These are phyloP conservation scores for Diaporthe sp. DNA, from an alignment of 2,329 filamentous ascomycete genomes.

Conservation along the genomic window DNA sequence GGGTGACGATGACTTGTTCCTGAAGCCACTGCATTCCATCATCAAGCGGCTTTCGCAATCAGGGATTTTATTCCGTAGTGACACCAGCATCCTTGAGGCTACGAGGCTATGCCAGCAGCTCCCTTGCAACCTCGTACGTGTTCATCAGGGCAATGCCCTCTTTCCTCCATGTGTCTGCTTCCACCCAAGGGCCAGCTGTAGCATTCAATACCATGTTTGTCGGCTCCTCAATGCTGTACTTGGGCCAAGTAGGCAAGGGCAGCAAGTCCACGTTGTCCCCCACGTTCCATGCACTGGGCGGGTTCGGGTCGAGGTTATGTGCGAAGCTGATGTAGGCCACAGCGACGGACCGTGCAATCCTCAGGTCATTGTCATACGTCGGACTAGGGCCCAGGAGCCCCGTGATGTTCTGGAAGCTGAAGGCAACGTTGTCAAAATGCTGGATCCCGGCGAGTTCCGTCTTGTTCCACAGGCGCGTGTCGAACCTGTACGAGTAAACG, in stretches of 20 bases:
- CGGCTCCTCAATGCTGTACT: slow-evolving; percentile 53
- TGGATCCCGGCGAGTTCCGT: slow-evolving; percentile 56
- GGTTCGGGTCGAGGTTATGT: slow-evolving; percentile 58
- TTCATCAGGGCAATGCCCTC: slow-evolving; percentile 62
- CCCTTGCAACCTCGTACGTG: slow-evolving; percentile 52
- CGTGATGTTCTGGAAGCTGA: slow-evolving; percentile 64
- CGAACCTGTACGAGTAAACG: slow-evolving; percentile 65
- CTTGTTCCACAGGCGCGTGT: slow-evolving; percentile 60
- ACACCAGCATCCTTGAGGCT: background rate
- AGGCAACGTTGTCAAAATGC: slow-evolving; percentile 65
- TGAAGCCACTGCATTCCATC: slow-evolving; percentile 6
- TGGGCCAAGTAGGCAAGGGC: slow-evolving; percentile 56
- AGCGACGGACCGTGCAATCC: slow-evolving; percentile 54
- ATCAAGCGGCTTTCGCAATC: background rate
- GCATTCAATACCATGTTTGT: slow-evolving; percentile 62
- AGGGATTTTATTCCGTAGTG: background rate
- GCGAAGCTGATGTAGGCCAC: slow-evolving; percentile 60
- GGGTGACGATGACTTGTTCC: background rate
- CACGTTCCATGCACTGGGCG: slow-evolving; percentile 34
- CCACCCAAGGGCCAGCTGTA: slow-evolving; percentile 55
- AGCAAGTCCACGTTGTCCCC: slow-evolving; percentile 44
- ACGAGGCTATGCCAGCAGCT: slow-evolving; percentile 49
- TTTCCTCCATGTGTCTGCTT: slow-evolving; percentile 61
- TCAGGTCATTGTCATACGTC: slow-evolving; percentile 53
- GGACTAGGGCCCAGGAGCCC: slow-evolving; percentile 61